Base-by-base conservation (phyloP, 352 stramenopile species). In the Pythium periplocum region DNA sequence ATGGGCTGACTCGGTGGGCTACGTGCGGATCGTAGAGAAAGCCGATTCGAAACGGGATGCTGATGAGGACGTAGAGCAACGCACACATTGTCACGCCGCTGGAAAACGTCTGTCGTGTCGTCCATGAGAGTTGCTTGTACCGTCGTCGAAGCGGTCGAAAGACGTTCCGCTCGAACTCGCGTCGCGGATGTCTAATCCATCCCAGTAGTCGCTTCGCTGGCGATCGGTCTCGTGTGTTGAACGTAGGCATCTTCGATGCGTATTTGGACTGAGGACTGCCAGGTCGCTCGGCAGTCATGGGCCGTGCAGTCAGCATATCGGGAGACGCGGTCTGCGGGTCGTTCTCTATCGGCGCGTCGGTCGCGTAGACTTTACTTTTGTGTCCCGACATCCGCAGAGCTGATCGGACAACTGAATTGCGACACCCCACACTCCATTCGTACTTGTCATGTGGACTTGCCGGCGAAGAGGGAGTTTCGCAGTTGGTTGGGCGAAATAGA, bases 1-100 rank as follows among this genome's bases (percentile, higher is more conserved):
- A 90, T 6, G 51, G 38, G 7, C 34, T 11, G 2, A 45, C 53
- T 4, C 17, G 54, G n/a, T 10, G 35, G 17, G 38, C 51, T 1
- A 59, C 37, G 41, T 80, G 78, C 3, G 75, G 75, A 54, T 88
- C 75, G 44, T 80, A 89, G 49, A 83, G 61, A 49, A 93, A 85
- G 31, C 79, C 82, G 41, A 93, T 67, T 0, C 79, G 78, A 6
- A 90, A 62, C 11, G 78, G 79, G 4, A 90, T 53, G 10, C 68
- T 87, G 30, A 78, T 12, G 37, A 84, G 64, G 17, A 78, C 55
- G 64, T 90, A 90, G 26, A 79, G 36, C 48, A 77, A 44, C 0
- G 49, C 42, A 26, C 52, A 62, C 11, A 78, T 45, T 26, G 61
- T 69, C 31, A 71, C 38, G 2, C 41, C 33, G 4, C 71, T 55